Conservation (phyloP, 257 asterid species). For the Scutellaria galericulata region DNA sequence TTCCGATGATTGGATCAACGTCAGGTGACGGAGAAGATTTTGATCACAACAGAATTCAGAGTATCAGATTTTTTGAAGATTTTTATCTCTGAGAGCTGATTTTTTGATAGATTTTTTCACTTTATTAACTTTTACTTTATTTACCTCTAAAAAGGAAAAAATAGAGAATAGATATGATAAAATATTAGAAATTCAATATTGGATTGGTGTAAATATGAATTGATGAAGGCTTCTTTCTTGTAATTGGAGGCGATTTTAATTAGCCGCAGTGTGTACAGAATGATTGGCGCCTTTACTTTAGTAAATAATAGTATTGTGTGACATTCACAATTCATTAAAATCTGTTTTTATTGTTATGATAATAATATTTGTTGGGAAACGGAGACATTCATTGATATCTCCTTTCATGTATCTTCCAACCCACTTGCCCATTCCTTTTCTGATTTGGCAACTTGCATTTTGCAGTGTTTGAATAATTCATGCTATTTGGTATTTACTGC, state of each 20-base stretch:
- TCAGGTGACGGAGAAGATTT: slow-evolving; percentile 53
- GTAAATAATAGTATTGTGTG: neutral
- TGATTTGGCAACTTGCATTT: slow-evolving; percentile 21
- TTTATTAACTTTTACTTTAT: too few relatives aligned
- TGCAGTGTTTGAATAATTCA: neutral
- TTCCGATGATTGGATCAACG: slow-evolving; percentile 67
- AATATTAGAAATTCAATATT: neutral
- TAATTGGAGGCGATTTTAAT: neutral
- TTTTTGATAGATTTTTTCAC: too few relatives aligned
- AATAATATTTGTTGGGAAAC: slow-evolving; percentile 5
- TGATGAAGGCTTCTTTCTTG: neutral
- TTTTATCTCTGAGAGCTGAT: too few relatives aligned
- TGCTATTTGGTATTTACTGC: too few relatives aligned
- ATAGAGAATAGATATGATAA: too few relatives aligned
- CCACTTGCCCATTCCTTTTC: neutral
- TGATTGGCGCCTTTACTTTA: neutral
- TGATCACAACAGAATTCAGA: slow-evolving; percentile 3
- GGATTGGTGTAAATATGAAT: neutral
- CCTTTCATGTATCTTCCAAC: neutral
- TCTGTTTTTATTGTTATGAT: neutral
- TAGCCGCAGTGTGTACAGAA: neutral
- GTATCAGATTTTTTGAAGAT: slow-evolving; percentile 11
- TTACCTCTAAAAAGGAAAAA: too few relatives aligned
- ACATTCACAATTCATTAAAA: neutral
- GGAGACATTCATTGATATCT: neutral